phyloP scores from a whole-genome alignment of 345 rosid species.

The Eucalyptus cloeziana region DNA sequence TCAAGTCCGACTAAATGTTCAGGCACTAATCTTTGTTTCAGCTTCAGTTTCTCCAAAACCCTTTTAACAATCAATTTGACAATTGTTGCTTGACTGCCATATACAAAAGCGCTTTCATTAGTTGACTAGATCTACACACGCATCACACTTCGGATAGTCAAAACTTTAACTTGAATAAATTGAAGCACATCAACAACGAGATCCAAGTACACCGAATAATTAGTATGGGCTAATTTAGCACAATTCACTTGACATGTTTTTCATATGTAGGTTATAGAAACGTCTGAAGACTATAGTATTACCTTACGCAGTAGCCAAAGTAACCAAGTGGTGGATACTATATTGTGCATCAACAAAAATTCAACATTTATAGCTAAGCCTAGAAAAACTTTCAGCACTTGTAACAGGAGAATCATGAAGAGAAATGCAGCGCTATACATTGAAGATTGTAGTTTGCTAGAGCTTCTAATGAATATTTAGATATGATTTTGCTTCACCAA shows the following conservation, averaged over 20 bases:
- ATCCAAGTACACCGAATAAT: rapidly evolving
- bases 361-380: not conserved
- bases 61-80: not conserved
- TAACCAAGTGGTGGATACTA: not conserved
- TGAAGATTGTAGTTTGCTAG: not conserved
- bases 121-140: not conserved
- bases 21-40: not conserved
- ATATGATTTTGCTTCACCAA: no score
- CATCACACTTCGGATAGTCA: rapidly evolving
- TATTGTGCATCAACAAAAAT: not conserved
- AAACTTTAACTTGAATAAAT: not conserved
- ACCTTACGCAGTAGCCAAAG: not conserved
- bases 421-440: not conserved
- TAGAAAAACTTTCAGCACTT: not conserved
- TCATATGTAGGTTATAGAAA: not conserved
- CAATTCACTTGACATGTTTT: not conserved
- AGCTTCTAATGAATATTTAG: not conserved
- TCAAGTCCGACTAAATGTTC: not conserved
- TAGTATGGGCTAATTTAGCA: not conserved
- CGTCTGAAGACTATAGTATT: not conserved
- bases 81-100: not conserved
- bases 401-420: not conserved
- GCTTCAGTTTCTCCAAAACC: not conserved
- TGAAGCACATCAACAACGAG: rapidly evolving
- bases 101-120: rapidly evolving